A percentile compares a stretch with the other conserved stretches of the same genome.
Evolutionary conservation across 2,329 filamentous ascomycete species (phyloP).

Genomic region (Phoma sp.): DNA sequence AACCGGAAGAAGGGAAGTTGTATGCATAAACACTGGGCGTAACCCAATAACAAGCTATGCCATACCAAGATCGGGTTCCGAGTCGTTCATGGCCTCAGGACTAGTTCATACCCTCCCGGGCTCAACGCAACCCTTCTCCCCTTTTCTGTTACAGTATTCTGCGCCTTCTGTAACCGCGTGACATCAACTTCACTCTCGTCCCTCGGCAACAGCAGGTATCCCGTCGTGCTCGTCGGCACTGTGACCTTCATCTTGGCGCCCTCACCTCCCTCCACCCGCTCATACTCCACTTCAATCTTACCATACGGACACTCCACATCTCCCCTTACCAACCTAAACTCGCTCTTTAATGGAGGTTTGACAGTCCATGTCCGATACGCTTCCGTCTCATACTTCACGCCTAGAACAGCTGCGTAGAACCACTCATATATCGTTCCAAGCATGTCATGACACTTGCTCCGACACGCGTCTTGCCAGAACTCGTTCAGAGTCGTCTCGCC

Average conservation of each 20-base stretch:
- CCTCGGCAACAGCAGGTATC: slow-evolving; percentile 21
- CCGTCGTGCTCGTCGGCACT: slow-evolving; percentile 34
- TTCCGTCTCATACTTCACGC: slow-evolving; percentile 47
- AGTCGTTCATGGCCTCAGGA: slow-evolving; percentile 1
- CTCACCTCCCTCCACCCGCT: neutral
- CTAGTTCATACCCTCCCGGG: slow-evolving; percentile 16
- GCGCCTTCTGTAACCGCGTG: neutral
- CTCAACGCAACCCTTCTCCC: slow-evolving; percentile 15
- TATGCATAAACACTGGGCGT: neutral
- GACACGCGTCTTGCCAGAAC: slow-evolving; percentile 56
- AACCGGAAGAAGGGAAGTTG: neutral
- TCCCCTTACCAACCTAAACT: slow-evolving; percentile 52
- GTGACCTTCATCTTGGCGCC: slow-evolving; percentile 25
- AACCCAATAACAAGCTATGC: too few relatives aligned
- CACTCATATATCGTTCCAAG: slow-evolving; percentile 59
- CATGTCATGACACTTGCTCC: slow-evolving; percentile 59
- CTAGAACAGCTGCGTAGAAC: slow-evolving; percentile 55
- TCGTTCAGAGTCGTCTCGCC: slow-evolving; percentile 56
- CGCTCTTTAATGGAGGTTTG: slow-evolving; percentile 49
- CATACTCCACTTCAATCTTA: slow-evolving; percentile 41
- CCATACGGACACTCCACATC: slow-evolving; percentile 52
- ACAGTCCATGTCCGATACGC: slow-evolving; percentile 53
- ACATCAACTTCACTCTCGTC: slow-evolving; percentile 19
- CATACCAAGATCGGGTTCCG: too few relatives aligned
- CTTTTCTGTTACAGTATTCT: neutral